These are phyloP conservation scores for Boletellus ananas DNA, from an alignment of 768 basidiomycete species.

Conservation along the genomic window DNA sequence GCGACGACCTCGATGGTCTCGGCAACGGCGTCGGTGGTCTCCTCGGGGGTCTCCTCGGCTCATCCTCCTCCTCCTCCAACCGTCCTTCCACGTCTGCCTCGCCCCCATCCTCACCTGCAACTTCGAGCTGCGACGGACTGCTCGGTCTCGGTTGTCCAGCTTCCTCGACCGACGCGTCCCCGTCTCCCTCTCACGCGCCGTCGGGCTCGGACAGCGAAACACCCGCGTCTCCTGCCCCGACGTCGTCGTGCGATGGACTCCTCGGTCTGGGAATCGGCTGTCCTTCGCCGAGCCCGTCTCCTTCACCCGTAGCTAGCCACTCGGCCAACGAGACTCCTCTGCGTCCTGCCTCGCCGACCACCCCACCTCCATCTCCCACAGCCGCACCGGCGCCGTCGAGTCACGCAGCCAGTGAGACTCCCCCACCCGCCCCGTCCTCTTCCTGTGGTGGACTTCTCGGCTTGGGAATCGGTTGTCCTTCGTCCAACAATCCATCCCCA, in stretches of 20 bases:
- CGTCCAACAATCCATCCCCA: not conserved
- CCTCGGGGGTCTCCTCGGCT: not conserved
- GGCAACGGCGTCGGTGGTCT: not conserved
- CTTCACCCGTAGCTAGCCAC: not conserved
- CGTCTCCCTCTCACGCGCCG: not conserved
- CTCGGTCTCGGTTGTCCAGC: conserved; percentile 10
- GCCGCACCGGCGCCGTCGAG: conserved; percentile 5
- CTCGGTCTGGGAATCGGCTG: conserved; percentile 13
- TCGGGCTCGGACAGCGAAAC: not conserved
- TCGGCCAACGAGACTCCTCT: not conserved
- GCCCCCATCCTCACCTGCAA: not conserved
- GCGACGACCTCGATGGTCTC: conserved; percentile 1
- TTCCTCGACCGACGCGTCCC: not conserved
- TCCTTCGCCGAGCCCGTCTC: not conserved
- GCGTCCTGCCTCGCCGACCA: not conserved
- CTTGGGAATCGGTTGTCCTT: no score
- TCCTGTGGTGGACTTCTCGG: not conserved
- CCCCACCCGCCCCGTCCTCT: not conserved
- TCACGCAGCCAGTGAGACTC: not conserved
- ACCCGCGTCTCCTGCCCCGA: not conserved
- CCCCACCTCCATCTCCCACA: conserved; percentile 1
- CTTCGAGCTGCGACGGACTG: conserved; percentile 6
- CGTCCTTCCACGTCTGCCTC: conserved; percentile 7
- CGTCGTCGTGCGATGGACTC: conserved; percentile 6
- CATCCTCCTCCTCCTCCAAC: conserved; percentile 13